A percentile compares a stretch with the other conserved stretches of the same genome.
phyloP scores from a whole-genome alignment of 2,329 filamentous ascomycete genomes.

The Aspergillus chevalieri region DNA sequence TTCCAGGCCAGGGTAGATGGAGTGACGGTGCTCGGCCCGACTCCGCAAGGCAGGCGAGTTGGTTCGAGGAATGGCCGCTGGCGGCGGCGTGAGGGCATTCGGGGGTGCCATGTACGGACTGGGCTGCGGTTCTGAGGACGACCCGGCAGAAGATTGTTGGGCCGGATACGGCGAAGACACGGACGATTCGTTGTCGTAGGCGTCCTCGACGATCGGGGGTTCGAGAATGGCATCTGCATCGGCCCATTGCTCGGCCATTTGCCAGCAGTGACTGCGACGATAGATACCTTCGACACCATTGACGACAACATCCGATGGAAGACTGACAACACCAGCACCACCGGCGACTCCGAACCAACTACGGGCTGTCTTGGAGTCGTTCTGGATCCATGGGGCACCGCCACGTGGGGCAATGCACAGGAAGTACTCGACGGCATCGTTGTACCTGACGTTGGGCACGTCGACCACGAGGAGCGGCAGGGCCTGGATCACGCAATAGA shows the following conservation, averaged over 20 bases:
- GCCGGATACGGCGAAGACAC: constrained; percentile 33
- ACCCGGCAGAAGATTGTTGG: constrained; percentile 33
- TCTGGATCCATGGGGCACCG: constrained; percentile 44
- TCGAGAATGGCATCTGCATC: constrained; percentile 33
- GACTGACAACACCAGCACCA: constrained; percentile 53
- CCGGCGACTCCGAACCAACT: constrained; percentile 55
- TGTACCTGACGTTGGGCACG: constrained; percentile 40
- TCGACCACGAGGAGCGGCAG: constrained; percentile 47
- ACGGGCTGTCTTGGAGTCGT: constrained; percentile 38
- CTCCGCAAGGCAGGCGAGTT: constrained; percentile 24
- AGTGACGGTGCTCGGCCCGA: constrained; percentile 35
- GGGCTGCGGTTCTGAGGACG: constrained; percentile 28
- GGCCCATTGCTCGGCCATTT: constrained; percentile 57
- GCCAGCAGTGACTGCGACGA: constrained; percentile 64
- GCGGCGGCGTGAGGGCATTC: constrained; percentile 27
- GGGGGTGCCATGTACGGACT: constrained; percentile 27
- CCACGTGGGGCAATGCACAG: constrained; percentile 45
- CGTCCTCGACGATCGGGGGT: constrained; percentile 28
- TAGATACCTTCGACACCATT: constrained; percentile 64
- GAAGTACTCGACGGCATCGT: constrained; percentile 45
- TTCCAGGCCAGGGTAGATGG: constrained; percentile 41
- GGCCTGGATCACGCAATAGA: constrained; percentile 46
- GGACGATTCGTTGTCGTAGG: constrained; percentile 33
- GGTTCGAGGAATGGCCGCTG: constrained; percentile 30
- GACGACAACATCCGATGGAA: constrained; percentile 60